phyloP scores from a whole-genome alignment of 163 green algal species.

The Scenedesmus sp. region DNA sequence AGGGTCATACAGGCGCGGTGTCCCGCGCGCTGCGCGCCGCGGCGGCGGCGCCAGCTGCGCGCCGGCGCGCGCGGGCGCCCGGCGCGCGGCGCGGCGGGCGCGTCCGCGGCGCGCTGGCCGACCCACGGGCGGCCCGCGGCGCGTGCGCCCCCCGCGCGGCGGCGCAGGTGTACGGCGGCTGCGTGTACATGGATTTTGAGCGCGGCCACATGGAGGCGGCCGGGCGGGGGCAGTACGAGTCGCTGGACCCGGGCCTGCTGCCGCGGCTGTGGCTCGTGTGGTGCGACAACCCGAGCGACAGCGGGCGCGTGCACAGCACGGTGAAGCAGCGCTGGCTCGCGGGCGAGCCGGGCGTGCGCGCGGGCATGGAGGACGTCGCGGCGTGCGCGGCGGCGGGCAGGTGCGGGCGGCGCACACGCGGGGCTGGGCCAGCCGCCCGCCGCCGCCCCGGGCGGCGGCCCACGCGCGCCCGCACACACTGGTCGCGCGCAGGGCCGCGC shows the following conservation, averaged over 20 bases:
- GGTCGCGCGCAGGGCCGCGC: no score
- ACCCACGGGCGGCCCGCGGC: no score
- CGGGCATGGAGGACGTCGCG: constrained; percentile 65
- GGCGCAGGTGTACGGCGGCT: constrained; percentile 85
- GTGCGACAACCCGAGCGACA: constrained; percentile 75
- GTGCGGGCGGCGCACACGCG: constrained; percentile 10
- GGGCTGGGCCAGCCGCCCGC: not conserved
- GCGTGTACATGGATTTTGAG: constrained; percentile 92
- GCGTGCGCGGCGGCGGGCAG: constrained; percentile 60
- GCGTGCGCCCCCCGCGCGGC: no score
- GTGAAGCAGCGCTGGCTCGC: constrained; percentile 60
- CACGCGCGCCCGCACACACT: no score
- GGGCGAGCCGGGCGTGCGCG: constrained; percentile 55
- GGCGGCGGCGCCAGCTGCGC: no score
- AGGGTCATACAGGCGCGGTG: constrained; percentile 86
- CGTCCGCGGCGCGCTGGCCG: no score
- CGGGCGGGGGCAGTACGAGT: constrained; percentile 65
- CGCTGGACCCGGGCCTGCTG: constrained; percentile 62
- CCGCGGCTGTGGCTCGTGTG: constrained; percentile 81
- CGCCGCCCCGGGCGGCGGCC: no score
- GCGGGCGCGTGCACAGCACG: constrained; percentile 75
- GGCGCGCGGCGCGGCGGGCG: no score
- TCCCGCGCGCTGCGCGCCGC: no score
- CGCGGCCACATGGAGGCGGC: constrained; percentile 47
- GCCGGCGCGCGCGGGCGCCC: no score